A percentile compares a stretch with the other conserved stretches of the same genome.
Evolutionary conservation across 345 rosid genomes (phyloP).

Genomic region (Sisymbrium altissimum): DNA sequence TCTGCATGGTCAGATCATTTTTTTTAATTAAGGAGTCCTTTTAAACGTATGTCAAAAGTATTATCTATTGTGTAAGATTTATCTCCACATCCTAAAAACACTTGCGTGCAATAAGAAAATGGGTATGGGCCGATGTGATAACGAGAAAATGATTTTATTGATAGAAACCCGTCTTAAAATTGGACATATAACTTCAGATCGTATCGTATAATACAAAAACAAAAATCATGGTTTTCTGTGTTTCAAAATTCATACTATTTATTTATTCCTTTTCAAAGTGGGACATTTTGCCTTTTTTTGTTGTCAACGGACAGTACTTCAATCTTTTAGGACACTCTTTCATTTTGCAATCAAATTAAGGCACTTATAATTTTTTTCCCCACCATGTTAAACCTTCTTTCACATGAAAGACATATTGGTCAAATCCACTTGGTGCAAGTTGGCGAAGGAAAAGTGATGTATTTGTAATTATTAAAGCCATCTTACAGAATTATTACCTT

Average conservation of each 20-base stretch:
- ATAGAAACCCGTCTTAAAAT: background rate
- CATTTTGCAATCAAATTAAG: background rate
- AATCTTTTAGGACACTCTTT: background rate
- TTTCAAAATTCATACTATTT: background rate
- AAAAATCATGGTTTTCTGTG: background rate
- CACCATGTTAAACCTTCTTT: background rate
- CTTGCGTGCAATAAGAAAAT: background rate
- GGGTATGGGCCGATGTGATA: constrained; percentile 12
- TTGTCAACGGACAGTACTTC: constrained; percentile 1
- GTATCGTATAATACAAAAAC: constrained; percentile 16
- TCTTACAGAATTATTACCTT: background rate
- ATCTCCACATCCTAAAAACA: background rate
- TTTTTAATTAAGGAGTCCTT: background rate
- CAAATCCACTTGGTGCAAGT: background rate
- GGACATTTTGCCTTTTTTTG: background rate
- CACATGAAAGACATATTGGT: background rate
- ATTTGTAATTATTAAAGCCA: background rate
- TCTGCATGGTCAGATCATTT: background rate
- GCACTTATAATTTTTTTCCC: background rate
- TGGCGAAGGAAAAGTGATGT: background rate
- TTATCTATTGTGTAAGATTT: background rate
- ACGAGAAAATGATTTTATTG: background rate
- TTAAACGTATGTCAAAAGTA: background rate
- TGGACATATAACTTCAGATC: constrained; percentile 7
- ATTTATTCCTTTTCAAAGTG: constrained; percentile 12